Conservation (phyloP, 805 yeast species). For the Kodamaea kaohsiungensis region DNA sequence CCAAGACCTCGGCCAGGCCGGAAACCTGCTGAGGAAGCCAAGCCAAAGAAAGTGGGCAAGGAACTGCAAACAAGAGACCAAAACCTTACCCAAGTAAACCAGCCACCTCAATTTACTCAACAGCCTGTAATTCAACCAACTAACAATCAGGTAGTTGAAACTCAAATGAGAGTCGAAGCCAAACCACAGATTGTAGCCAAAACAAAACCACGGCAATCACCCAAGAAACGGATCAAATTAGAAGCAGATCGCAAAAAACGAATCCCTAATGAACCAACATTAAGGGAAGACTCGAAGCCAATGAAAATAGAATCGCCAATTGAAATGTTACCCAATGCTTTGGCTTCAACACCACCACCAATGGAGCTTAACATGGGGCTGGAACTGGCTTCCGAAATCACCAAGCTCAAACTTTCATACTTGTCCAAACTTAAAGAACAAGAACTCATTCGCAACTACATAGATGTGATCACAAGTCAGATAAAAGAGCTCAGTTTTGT, state of each 20-base stretch:
- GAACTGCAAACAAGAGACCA: not conserved
- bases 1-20: constrained; percentile 45
- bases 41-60: not conserved
- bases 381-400: not conserved
- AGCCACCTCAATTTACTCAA: not conserved
- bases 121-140: not conserved
- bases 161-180: not conserved
- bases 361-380: not conserved
- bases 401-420: constrained; percentile 31
- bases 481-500: constrained; percentile 44
- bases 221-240: constrained; percentile 10
- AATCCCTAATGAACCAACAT: not conserved
- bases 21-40: constrained; percentile 26
- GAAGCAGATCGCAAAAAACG: constrained; percentile 6
- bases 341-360: not conserved
- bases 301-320: not conserved
- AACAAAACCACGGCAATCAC: not conserved
- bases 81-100: not conserved
- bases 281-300: not conserved
- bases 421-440: constrained; percentile 43
- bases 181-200: not conserved
- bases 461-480: constrained; percentile 43
- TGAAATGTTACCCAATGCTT: not conserved
- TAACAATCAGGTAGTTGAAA: not conserved
- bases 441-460: constrained; percentile 42